phyloP scores from a whole-genome alignment of 768 basidiomycete species.

The Termitomyces sp. region DNA sequence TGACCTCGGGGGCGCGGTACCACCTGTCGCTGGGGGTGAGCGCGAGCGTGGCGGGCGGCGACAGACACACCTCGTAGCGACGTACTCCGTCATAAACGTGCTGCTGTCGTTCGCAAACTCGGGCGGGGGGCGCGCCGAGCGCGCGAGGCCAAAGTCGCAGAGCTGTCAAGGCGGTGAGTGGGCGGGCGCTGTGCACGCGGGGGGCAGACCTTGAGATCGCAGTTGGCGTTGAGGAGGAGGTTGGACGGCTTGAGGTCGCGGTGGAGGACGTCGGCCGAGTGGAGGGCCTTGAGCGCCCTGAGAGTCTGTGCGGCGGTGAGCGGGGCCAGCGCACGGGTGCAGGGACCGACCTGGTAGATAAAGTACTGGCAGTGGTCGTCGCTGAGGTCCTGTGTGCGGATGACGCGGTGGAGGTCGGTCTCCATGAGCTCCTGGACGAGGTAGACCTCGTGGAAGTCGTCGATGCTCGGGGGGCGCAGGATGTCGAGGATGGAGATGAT shows the following conservation, averaged over 20 bases:
- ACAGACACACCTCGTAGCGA: constrained; percentile 71
- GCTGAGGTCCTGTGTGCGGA: constrained; percentile 87
- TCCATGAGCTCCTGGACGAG: constrained; percentile 74
- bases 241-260: constrained; percentile 97
- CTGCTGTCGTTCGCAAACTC: constrained; percentile 70
- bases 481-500: constrained; percentile 97
- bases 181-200: neutral
- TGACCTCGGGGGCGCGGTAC: constrained; percentile 98
- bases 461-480: constrained; percentile 69
- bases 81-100: constrained; percentile 90
- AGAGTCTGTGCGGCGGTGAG: constrained; percentile 49
- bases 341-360: constrained; percentile 79
- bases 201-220: constrained; percentile 78
- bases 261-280: constrained; percentile 92
- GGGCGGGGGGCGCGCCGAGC: constrained; percentile 70
- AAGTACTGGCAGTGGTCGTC: constrained; percentile 98
- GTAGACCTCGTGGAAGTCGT: constrained; percentile 81
- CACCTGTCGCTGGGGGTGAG: constrained; percentile 59
- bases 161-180: constrained; percentile 35
- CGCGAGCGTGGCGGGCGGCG: neutral
- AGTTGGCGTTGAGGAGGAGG: constrained; percentile 91
- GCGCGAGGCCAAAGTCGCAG: constrained; percentile 85
- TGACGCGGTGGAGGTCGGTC: constrained; percentile 95
- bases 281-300: constrained; percentile 89
- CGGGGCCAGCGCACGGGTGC: neutral